Percentiles rank a stretch among this genome's conserved stretches.
phyloP scores from a whole-genome alignment of 1,284 basidiomycete species.

The Wallemia ichthyophaga region DNA sequence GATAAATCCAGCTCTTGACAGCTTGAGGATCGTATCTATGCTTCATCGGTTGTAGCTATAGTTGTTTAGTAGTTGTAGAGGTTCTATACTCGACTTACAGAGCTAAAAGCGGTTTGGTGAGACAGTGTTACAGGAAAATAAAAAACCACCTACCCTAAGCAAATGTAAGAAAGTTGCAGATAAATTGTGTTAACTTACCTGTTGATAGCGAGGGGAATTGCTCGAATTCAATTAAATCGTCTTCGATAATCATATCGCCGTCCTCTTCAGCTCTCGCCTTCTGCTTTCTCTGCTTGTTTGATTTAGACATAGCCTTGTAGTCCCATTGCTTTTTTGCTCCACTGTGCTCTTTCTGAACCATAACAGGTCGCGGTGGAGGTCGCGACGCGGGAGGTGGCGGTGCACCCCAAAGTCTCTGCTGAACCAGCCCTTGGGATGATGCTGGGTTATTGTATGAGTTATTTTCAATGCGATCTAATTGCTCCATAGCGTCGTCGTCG shows the following conservation, averaged over 20 bases:
- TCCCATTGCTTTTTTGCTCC: neutral
- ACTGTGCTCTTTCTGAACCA: neutral
- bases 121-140: too few relatives aligned
- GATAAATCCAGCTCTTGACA: conserved; percentile 67
- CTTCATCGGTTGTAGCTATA: conserved; percentile 43
- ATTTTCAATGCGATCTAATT: neutral
- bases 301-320: neutral
- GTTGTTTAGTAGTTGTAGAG: neutral
- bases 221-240: conserved; percentile 8
- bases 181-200: conserved; percentile 1
- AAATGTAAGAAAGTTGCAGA: neutral
- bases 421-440: neutral
- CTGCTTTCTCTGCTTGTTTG: neutral
- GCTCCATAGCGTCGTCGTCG: neutral
- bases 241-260: conserved; percentile 6
- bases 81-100: neutral
- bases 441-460: neutral
- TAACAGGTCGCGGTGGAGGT: neutral
- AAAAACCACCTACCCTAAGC: neutral
- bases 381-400: neutral
- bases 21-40: conserved; percentile 41
- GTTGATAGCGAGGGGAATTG: neutral
- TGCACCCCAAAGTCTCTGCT: neutral
- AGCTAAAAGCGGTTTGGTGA: neutral
- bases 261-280: conserved; percentile 2